phyloP scores from a whole-genome alignment of 2,329 filamentous ascomycete species.

The Penicillium rolfsii region DNA sequence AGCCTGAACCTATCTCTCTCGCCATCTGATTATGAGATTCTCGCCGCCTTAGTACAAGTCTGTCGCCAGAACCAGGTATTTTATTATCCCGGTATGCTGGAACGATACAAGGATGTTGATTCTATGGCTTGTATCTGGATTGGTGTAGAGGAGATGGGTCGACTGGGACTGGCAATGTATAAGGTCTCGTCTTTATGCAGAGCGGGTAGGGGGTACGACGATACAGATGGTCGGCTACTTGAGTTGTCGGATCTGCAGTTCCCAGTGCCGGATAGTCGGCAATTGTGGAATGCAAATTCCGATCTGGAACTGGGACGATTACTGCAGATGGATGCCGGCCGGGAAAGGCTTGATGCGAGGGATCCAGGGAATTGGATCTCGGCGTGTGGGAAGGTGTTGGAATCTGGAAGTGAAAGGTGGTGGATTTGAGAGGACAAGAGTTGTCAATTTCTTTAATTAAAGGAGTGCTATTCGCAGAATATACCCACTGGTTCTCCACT shows the following conservation, averaged over 20 bases:
- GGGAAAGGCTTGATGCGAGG: not conserved
- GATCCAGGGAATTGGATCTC: not conserved
- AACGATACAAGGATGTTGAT: not conserved
- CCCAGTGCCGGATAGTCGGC: not conserved
- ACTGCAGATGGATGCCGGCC: not conserved
- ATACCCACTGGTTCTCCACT: not conserved
- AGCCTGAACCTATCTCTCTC: not conserved
- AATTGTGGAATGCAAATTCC: not conserved
- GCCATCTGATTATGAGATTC: not conserved
- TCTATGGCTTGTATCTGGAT: conserved; percentile 3
- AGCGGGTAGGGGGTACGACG: not conserved
- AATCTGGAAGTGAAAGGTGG: not conserved
- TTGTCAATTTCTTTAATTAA: too few relatives aligned
- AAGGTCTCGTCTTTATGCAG: not conserved
- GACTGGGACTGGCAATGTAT: not conserved
- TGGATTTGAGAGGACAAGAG: not conserved
- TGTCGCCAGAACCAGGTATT: not conserved
- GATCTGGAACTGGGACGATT: not conserved
- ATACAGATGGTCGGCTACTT: not conserved
- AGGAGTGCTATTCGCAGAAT: too few relatives aligned
- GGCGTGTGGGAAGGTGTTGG: not conserved
- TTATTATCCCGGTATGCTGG: not conserved
- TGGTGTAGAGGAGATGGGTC: not conserved
- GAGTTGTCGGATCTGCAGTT: not conserved
- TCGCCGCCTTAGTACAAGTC: not conserved